Percentiles rank a stretch among this genome's conserved stretches.
phyloP scores from a whole-genome alignment of 129 eudicot genomes.

The Chrysanthemum makinoi region DNA sequence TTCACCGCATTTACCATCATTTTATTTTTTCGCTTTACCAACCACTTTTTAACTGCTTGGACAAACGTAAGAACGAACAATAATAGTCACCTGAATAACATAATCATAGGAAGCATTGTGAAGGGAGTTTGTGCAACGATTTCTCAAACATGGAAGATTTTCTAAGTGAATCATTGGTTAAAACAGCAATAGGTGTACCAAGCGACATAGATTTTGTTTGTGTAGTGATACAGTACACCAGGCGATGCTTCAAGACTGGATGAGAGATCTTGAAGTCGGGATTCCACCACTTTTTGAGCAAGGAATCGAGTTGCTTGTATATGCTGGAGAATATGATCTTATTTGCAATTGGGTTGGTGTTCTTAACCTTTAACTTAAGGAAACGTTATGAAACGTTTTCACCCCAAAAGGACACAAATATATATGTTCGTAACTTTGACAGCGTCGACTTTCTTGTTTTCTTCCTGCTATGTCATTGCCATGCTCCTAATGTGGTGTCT shows the following conservation, averaged over 20 bases:
- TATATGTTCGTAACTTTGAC: no score
- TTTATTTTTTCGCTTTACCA: no score
- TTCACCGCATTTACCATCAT: slow-evolving; percentile 59
- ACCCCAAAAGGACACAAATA: no score
- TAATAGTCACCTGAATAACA: not conserved
- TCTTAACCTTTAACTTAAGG: not conserved
- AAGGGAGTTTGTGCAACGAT: slow-evolving; percentile 69
- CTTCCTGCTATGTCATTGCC: no score
- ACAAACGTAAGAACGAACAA: slow-evolving; percentile 42
- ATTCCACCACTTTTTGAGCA: slow-evolving; percentile 79
- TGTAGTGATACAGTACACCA: slow-evolving; percentile 50
- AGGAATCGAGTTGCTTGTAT: slow-evolving; percentile 63
- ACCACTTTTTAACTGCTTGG: no score
- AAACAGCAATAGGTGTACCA: slow-evolving; percentile 66
- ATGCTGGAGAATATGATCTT: slow-evolving; percentile 94
- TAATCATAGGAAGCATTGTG: slow-evolving; percentile 52
- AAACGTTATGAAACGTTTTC: no score
- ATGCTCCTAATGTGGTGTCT: no score
- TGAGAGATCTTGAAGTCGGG: slow-evolving; percentile 77
- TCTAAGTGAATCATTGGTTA: slow-evolving; percentile 49
- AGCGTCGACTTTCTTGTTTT: no score
- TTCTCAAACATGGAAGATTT: slow-evolving; percentile 69
- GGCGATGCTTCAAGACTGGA: slow-evolving; percentile 64
- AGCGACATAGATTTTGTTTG: slow-evolving; percentile 69
- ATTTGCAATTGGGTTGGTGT: slow-evolving; percentile 97